Percentiles rank a stretch among this genome's conserved stretches.
Evolutionary conservation across 2,329 filamentous ascomycete genomes (phyloP).

Genomic region (Colletotrichum filicis): DNA sequence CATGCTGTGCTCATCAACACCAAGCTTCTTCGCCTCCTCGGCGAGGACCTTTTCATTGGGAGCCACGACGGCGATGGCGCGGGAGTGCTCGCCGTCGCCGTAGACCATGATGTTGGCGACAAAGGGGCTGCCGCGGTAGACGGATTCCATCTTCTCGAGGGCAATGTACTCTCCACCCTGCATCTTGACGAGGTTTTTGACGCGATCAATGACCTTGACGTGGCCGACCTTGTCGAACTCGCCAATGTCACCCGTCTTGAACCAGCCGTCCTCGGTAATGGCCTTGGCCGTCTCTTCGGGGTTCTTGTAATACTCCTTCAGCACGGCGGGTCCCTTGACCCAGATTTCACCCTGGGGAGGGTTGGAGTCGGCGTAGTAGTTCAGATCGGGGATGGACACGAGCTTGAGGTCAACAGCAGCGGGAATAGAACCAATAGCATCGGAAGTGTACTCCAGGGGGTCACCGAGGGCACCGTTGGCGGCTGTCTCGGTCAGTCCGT

Average conservation of each 20-base stretch:
- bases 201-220: constrained; percentile 89
- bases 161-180: constrained; percentile 96
- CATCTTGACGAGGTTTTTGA: constrained; percentile 99
- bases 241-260: constrained; percentile 96
- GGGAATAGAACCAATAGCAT: constrained; percentile 81
- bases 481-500: constrained; percentile 93
- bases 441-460: constrained; percentile 84
- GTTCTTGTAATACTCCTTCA: constrained; percentile 84
- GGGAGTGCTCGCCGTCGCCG: constrained; percentile 78
- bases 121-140: constrained; percentile 83
- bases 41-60: constrained; percentile 72
- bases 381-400: constrained; percentile 89
- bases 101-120: constrained; percentile 91
- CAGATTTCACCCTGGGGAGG: constrained; percentile 93
- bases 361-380: constrained; percentile 79
- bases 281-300: constrained; percentile 84
- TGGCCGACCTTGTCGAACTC: constrained; percentile 86
- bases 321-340: constrained; percentile 82
- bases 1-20: constrained; percentile 75
- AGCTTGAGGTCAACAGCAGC: constrained; percentile 88
- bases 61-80: constrained; percentile 84
- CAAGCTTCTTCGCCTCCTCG: constrained; percentile 68
- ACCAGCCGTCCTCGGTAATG: constrained; percentile 89
- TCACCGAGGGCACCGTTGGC: constrained; percentile 86
- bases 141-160: constrained; percentile 92